Percentiles rank a stretch among this genome's conserved stretches.
Conservation (phyloP, 176 grass and related monocot genomes). For the Lolium rigidum region DNA sequence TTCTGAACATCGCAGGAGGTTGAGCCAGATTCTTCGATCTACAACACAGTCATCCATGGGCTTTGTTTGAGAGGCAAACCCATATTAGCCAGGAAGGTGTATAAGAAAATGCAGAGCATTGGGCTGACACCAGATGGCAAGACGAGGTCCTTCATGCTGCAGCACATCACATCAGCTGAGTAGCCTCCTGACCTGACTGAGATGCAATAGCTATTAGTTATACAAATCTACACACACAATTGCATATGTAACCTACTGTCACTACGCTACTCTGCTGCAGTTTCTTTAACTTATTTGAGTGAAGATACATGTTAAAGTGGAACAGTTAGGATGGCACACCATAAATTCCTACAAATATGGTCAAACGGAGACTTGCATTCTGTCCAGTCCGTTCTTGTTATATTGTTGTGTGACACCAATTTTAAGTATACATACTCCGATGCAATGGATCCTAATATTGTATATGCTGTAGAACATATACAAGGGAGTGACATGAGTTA, state of each 20-base stretch:
- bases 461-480: too few species aligned
- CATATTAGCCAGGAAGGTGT: conserved; percentile 61
- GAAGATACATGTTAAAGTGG: not conserved
- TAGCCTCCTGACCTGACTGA: too few species aligned
- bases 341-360: not conserved
- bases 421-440: too few species aligned
- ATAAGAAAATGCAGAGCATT: conserved; percentile 66
- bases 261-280: not conserved
- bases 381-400: too few species aligned
- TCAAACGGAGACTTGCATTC: not conserved
- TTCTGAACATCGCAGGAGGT: conserved; percentile 47
- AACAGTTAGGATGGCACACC: not conserved
- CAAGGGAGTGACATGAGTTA: too few species aligned
- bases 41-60: conserved; percentile 75
- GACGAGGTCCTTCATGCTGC: conserved; percentile 81
- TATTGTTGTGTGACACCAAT: too few species aligned
- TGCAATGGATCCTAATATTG: too few species aligned
- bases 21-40: conserved; percentile 68
- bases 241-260: not conserved
- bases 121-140: conserved; percentile 73
- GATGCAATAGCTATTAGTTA: not conserved
- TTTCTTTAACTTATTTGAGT: not conserved
- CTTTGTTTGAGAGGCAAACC: conserved; percentile 74
- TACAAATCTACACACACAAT: not conserved
- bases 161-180: conserved; percentile 37